Evolutionary conservation across 768 basidiomycete species (phyloP).

Genomic region (Ramaria rubella): DNA sequence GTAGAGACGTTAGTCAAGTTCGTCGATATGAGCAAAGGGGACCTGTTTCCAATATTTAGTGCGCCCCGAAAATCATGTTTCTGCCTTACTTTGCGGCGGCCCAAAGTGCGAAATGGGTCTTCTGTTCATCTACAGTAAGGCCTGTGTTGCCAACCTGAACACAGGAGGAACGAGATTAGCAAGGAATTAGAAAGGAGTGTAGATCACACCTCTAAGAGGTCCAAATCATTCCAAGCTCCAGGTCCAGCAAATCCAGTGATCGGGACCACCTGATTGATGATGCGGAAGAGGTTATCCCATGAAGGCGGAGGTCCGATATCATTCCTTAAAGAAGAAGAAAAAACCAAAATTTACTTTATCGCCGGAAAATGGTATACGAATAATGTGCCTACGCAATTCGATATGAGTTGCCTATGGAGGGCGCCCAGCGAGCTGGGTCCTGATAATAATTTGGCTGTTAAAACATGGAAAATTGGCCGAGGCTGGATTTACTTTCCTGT

Average conservation of each 20-base stretch:
- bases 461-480: neutral
- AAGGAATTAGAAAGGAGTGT: neutral
- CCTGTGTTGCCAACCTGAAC: slow-evolving; percentile 37
- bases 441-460: neutral
- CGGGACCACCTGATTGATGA: slow-evolving; percentile 47
- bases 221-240: slow-evolving; percentile 45
- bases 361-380: neutral
- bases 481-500: slow-evolving; percentile 24
- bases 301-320: slow-evolving; percentile 42
- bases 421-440: slow-evolving; percentile 44
- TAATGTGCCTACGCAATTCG: slow-evolving; percentile 39
- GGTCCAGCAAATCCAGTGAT: slow-evolving; percentile 42
- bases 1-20: slow-evolving; percentile 32
- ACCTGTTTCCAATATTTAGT: slow-evolving; percentile 4
- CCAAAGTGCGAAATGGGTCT: slow-evolving; percentile 44
- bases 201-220: slow-evolving; percentile 37
- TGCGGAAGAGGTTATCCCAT: slow-evolving; percentile 42
- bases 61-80: no score
- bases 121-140: slow-evolving; percentile 35
- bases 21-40: slow-evolving; percentile 41
- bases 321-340: slow-evolving; percentile 27
- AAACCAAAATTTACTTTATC: neutral
- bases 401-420: slow-evolving; percentile 44
- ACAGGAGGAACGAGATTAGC: neutral
- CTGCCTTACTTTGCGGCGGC: slow-evolving; percentile 43